Evolutionary conservation across 2,329 filamentous ascomycete genomes (phyloP), one percentile per base, ranked within the genome.

Genomic region (Diaporthe eres): DNA sequence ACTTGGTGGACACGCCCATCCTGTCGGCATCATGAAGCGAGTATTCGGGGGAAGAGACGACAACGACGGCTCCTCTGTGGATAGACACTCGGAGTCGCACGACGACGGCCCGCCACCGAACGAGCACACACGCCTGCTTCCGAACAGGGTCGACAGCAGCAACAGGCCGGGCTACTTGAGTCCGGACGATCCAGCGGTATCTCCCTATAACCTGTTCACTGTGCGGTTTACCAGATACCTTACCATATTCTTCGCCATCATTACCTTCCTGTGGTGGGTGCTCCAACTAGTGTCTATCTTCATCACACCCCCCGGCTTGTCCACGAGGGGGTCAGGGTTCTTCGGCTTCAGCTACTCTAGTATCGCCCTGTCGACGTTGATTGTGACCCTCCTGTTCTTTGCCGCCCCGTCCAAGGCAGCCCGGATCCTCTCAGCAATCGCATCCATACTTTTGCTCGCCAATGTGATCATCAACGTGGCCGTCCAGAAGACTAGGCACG

Each of bases 131-230:
- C 90, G 94, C 42, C 88, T 97, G 79, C 89, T 97, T 37, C 92
- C 92, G 51, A 93, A 92, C 80, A 90, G 92, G 75, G 85, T 91
- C 58, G 90, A 94, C 81, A 87, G 87, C 79, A 77, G 81, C 88
- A 68, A 28, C 58, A 65, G 47, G 37, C 55, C 55, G 5, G 58
- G 58, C n/a, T 95, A 93, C 80, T 87, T 96, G 73, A 94, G 93
- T 80, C 94, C 94, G 17, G 93, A 95, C 86, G 94, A 96, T 82
- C 94, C 94, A 82, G 94, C 94, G 78, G 94, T 98, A 84, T 94
- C 95, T 4, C 97, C 97, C 0, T 98, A 98, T 86, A 99, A 99
- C 80, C 90, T 98, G 51, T 98, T 95, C 93, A 95, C 92, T 76
- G 94, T 99, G 68, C 93, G 97, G 25, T 90, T 94, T 63, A 88